Evolutionary conservation across 139 green algal species (phyloP).

Genomic region (Chlorella vulgaris): DNA sequence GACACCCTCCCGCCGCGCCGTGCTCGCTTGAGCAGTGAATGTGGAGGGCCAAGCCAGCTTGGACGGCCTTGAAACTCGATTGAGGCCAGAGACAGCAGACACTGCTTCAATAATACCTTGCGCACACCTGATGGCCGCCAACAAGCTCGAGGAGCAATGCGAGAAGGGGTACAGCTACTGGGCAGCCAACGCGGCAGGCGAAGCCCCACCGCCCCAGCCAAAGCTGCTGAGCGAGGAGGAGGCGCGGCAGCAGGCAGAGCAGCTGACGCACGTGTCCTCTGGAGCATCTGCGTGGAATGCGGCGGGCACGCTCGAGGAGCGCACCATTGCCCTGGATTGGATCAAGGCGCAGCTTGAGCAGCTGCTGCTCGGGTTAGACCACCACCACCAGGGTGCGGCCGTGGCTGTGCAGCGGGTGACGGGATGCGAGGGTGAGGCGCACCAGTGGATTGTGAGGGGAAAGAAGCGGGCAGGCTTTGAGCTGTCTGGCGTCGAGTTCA

Average conservation of each 20-base stretch:
- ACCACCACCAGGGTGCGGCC: not conserved
- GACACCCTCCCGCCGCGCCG: no score
- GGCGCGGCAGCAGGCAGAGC: not conserved
- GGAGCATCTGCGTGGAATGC: slow-evolving; percentile 40
- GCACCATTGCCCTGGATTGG: slow-evolving; percentile 17
- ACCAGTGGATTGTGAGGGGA: slow-evolving; percentile 43
- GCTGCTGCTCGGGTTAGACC: not conserved
- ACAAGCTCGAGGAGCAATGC: no score
- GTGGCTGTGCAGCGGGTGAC: slow-evolving; percentile 21
- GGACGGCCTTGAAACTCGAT: no score
- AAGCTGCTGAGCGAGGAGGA: slow-evolving; percentile 41
- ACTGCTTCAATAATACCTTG: no score
- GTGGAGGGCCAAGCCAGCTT: no score
- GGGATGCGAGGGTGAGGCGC: slow-evolving; percentile 31
- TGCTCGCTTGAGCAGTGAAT: no score
- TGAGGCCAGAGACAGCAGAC: no score
- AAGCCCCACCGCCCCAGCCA: slow-evolving; percentile 10
- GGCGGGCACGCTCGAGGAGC: slow-evolving; percentile 45
- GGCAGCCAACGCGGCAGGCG: slow-evolving; percentile 15
- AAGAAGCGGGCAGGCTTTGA: slow-evolving; percentile 41
- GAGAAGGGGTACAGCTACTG: slow-evolving; percentile 35
- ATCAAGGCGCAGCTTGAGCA: slow-evolving; percentile 17
- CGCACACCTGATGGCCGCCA: no score
- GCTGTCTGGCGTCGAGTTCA: slow-evolving; percentile 20
- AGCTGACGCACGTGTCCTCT: not conserved